Evolutionary conservation across 305 asterid genomes (phyloP).

Genomic region (Solanum aculeatissimum): DNA sequence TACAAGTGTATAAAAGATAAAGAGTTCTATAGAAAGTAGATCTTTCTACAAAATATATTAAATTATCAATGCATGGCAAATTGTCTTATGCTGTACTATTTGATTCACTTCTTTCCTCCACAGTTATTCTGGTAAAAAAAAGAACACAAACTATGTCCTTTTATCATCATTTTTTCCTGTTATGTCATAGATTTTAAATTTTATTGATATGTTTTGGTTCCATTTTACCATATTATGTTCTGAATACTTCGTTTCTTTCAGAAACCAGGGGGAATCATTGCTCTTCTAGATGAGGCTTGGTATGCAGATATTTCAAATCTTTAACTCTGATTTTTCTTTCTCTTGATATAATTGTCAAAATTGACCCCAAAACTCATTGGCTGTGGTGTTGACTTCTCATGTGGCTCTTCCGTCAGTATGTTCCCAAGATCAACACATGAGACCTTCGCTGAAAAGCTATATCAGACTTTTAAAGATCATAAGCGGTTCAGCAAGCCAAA

Average conservation of each 20-base stretch:
- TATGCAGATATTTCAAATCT: conserved; percentile 4
- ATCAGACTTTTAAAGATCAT: conserved; percentile 82
- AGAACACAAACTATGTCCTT: neutral
- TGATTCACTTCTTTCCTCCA: neutral
- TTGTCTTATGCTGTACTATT: neutral
- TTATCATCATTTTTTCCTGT: neutral
- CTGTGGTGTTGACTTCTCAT: neutral
- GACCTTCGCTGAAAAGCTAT: conserved; percentile 78
- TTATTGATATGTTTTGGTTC: conserved; percentile 25
- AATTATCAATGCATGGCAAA: neutral
- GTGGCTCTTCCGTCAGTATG: conserved; percentile 45
- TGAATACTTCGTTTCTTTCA: neutral
- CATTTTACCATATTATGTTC: neutral
- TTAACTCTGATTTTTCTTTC: neutral
- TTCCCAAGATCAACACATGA: conserved; percentile 95
- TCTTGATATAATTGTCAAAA: neutral
- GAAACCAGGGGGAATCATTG: conserved; percentile 46
- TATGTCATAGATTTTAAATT: neutral
- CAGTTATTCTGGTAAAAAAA: neutral
- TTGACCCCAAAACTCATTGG: neutral
- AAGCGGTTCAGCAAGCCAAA: conserved; percentile 91
- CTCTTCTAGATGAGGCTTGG: conserved; percentile 45
- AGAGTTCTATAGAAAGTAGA: neutral
- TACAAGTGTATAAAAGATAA: neutral
- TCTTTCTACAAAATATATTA: neutral